Percentiles rank a stretch among this genome's conserved stretches.
Conservation (phyloP, 331 rosid genomes). For the Malus hybrid region DNA sequence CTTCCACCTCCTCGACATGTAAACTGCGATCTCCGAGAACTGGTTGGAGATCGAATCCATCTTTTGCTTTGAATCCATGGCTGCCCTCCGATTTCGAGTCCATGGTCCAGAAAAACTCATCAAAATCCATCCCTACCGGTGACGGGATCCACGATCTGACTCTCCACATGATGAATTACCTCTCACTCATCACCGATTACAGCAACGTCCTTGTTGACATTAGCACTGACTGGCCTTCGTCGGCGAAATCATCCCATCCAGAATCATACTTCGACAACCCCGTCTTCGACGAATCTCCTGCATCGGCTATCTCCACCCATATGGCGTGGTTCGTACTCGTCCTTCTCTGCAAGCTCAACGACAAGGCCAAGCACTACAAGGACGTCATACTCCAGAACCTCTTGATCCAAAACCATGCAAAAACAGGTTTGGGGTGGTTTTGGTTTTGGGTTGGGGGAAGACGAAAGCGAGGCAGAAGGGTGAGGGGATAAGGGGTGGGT, state of each 20-base stretch:
- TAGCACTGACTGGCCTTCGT: constrained; percentile 22
- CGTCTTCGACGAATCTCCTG: constrained; percentile 8
- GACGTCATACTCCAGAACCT: constrained; percentile 44
- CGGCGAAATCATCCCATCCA: constrained; percentile 17
- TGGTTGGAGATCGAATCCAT: constrained; percentile 59
- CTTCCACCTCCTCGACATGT: constrained; percentile 59
- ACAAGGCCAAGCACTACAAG: constrained; percentile 42
- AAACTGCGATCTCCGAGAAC: constrained; percentile 21
- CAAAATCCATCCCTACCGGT: constrained; percentile 17
- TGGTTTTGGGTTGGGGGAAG: too few relatives aligned
- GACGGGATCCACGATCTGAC: constrained; percentile 43
- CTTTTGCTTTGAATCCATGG: constrained; percentile 42
- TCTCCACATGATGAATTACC: constrained; percentile 28
- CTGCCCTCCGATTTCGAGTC: constrained; percentile 39
- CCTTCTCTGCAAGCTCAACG: constrained; percentile 63
- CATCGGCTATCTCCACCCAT: constrained; percentile 14
- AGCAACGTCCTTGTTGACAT: constrained; percentile 37
- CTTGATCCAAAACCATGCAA: background rate
- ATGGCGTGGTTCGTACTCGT: constrained; percentile 50
- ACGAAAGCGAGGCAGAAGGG: too few relatives aligned
- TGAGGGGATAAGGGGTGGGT: too few relatives aligned
- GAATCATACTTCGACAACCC: constrained; percentile 29
- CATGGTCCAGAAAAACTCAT: constrained; percentile 36
- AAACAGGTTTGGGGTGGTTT: too few relatives aligned
- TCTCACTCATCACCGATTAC: constrained; percentile 54